Evolutionary conservation across 106 monocot genomes (phyloP).

Genomic region (Dendrobium chrysotoxum): DNA sequence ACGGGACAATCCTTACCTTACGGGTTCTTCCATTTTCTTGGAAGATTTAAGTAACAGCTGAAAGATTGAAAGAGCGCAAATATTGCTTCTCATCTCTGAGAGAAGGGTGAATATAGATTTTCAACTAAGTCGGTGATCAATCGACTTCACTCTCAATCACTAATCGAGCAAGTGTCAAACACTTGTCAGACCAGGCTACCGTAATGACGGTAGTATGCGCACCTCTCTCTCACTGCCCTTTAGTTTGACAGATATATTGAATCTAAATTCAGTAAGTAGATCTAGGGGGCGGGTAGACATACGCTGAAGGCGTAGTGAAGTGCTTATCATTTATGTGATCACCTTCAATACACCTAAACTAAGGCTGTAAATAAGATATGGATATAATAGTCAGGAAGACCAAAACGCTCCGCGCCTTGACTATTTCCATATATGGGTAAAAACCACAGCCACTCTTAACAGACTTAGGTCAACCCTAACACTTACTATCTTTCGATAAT

Average conservation of each 20-base stretch:
- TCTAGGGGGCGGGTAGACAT: constrained; percentile 4
- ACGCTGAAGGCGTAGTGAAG: constrained; percentile 5
- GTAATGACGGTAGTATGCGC: constrained; percentile 3
- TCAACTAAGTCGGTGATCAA: constrained; percentile 5
- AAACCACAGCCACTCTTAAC: constrained; percentile 2
- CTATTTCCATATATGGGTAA: constrained; percentile 3
- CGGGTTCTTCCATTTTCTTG: background rate
- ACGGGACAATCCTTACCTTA: constrained; percentile 5
- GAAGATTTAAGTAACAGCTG: background rate
- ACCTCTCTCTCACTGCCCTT: constrained; percentile 3
- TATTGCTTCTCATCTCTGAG: constrained; percentile 4
- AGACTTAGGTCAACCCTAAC: background rate
- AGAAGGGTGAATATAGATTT: background rate
- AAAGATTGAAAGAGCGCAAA: constrained; percentile 5
- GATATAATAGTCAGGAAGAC: background rate
- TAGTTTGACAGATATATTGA: background rate
- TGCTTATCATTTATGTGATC: background rate
- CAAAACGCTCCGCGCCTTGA: constrained; percentile 1
- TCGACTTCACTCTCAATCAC: constrained; percentile 9
- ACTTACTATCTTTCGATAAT: background rate
- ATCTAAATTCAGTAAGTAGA: constrained; percentile 5
- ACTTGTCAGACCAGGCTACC: background rate
- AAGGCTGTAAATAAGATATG: constrained; percentile 1
- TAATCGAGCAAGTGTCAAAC: constrained; percentile 8
- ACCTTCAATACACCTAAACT: constrained; percentile 7